phyloP scores from a whole-genome alignment of 306 rosid genomes.

The Castanea sativa region DNA sequence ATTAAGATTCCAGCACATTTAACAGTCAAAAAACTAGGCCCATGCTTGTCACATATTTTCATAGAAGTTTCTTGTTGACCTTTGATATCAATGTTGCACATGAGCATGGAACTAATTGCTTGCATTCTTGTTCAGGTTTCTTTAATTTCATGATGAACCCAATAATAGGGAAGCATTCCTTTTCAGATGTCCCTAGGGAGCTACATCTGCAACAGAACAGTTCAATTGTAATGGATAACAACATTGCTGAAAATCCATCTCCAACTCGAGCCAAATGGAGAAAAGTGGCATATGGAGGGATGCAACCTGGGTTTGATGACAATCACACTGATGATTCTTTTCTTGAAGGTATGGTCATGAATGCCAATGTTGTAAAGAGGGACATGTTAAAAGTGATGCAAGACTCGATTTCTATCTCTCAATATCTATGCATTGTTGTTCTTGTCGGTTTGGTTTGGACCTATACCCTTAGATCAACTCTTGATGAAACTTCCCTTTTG shows the following conservation, averaged over 20 bases:
- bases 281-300: slow-evolving; percentile 94
- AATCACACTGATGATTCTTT: slow-evolving; percentile 79
- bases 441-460: slow-evolving; percentile 86
- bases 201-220: slow-evolving; percentile 8
- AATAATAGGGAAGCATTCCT: neutral
- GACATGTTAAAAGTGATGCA: slow-evolving; percentile 81
- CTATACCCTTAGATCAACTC: slow-evolving; percentile 56
- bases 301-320: slow-evolving; percentile 90
- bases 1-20: too few relatives aligned
- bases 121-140: neutral
- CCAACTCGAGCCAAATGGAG: slow-evolving; percentile 59
- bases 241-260: slow-evolving; percentile 25
- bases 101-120: neutral
- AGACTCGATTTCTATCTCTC: slow-evolving; percentile 80
- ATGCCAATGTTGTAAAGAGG: slow-evolving; percentile 82
- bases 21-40: too few relatives aligned
- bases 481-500: slow-evolving; percentile 68
- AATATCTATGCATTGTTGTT: slow-evolving; percentile 78
- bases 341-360: slow-evolving; percentile 88
- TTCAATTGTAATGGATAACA: slow-evolving; percentile 35
- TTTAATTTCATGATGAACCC: neutral
- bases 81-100: neutral
- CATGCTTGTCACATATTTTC: too few relatives aligned
- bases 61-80: neutral
- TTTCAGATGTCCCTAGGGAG: neutral